Evolutionary conservation across 305 asterid genomes (phyloP).

Genomic region (Coffea humblotiana): DNA sequence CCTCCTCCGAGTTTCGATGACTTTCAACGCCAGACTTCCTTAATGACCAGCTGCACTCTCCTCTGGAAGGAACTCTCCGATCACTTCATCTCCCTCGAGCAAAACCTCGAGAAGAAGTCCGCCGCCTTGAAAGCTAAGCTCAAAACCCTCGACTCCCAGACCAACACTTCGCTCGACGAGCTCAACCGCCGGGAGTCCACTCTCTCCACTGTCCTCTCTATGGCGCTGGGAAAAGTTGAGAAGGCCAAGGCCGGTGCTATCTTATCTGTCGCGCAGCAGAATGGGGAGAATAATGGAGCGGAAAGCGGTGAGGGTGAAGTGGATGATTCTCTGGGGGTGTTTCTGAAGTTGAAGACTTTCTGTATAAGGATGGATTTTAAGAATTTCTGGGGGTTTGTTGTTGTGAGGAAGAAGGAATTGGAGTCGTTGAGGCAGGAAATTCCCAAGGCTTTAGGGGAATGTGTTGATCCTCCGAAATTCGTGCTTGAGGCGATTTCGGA

Average conservation of each 20-base stretch:
- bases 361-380: slow-evolving; percentile 67
- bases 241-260: slow-evolving; percentile 30
- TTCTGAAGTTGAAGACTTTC: slow-evolving; percentile 50
- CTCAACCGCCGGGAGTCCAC: slow-evolving; percentile 76
- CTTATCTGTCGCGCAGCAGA: not conserved
- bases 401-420: slow-evolving; percentile 74
- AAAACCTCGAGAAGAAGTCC: slow-evolving; percentile 69
- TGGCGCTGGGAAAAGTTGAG: slow-evolving; percentile 43
- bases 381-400: slow-evolving; percentile 71
- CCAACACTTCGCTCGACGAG: slow-evolving; percentile 52
- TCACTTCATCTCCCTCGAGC: slow-evolving; percentile 83
- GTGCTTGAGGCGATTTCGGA: slow-evolving; percentile 90
- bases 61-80: slow-evolving; percentile 98
- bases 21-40: slow-evolving; percentile 94
- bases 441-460: slow-evolving; percentile 65
- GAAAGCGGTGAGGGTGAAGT: slow-evolving; percentile 43
- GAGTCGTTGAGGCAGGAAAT: slow-evolving; percentile 56
- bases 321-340: slow-evolving; percentile 62
- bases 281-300: not conserved
- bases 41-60: slow-evolving; percentile 97
- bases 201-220: slow-evolving; percentile 53
- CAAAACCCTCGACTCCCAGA: slow-evolving; percentile 45
- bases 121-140: slow-evolving; percentile 62
- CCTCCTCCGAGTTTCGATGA: slow-evolving; percentile 93
- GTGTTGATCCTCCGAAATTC: slow-evolving; percentile 92